phyloP scores from a whole-genome alignment of 345 rosid species.

The Populus tremula region DNA sequence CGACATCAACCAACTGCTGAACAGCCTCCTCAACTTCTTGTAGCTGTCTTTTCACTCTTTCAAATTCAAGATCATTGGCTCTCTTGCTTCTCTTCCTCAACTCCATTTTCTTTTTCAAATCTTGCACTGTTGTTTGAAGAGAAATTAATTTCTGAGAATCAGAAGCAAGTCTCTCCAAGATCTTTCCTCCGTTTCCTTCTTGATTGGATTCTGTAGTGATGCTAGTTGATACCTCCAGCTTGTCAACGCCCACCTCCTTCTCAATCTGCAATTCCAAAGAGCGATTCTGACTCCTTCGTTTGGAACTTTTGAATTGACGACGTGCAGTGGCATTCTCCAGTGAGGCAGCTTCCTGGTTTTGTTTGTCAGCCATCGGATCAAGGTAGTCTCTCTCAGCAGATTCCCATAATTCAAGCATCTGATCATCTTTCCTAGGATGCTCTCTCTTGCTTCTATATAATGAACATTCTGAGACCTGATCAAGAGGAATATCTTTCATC shows the following conservation, averaged over 20 bases:
- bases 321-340: neutral
- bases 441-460: slow-evolving; percentile 7
- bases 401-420: slow-evolving; percentile 31
- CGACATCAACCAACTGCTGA: slow-evolving; percentile 10
- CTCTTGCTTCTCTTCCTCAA: slow-evolving; percentile 17
- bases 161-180: slow-evolving; percentile 26
- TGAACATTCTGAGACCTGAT: slow-evolving; percentile 23
- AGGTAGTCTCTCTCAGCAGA: slow-evolving; percentile 17
- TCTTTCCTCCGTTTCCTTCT: slow-evolving; percentile 25
- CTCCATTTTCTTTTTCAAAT: slow-evolving; percentile 23
- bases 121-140: slow-evolving; percentile 22
- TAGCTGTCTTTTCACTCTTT: slow-evolving; percentile 20
- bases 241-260: slow-evolving; percentile 67
- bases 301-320: slow-evolving; percentile 17
- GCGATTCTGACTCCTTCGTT: slow-evolving; percentile 24
- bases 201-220: slow-evolving; percentile 28
- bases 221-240: slow-evolving; percentile 55
- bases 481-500: slow-evolving; percentile 38
- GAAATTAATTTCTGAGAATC: slow-evolving; percentile 26
- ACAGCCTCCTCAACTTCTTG: slow-evolving; percentile 28
- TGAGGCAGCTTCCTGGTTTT: slow-evolving; percentile 18
- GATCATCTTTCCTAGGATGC: slow-evolving; percentile 12
- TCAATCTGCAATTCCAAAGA: slow-evolving; percentile 56
- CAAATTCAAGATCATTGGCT: slow-evolving; percentile 14
- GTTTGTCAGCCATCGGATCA: slow-evolving; percentile 14